A percentile compares a stretch with the other conserved stretches of the same genome.
phyloP scores from a whole-genome alignment of 1,139 yeast genomes.

The Lodderomyces metapsilosis region DNA sequence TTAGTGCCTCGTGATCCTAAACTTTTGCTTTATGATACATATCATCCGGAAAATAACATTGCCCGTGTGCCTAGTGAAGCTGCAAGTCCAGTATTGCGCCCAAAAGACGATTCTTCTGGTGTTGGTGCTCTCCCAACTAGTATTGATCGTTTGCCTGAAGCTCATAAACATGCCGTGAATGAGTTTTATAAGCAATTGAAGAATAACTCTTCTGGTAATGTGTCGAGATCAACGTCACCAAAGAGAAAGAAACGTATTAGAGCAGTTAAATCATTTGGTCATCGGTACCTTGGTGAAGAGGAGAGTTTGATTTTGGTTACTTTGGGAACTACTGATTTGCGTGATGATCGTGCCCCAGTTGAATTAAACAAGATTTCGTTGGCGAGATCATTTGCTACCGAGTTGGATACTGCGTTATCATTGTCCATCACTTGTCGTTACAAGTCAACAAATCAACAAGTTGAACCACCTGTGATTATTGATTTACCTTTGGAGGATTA shows the following conservation, averaged over 20 bases:
- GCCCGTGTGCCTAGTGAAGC: conserved; percentile 24
- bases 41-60: conserved; percentile 38
- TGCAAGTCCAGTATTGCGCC: conserved; percentile 18
- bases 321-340: conserved; percentile 79
- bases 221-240: conserved; percentile 32
- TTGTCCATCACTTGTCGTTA: conserved; percentile 62
- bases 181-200: conserved; percentile 44
- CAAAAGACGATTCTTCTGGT: conserved; percentile 16
- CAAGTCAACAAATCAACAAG: conserved; percentile 38
- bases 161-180: conserved; percentile 32
- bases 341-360: conserved; percentile 61
- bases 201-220: conserved; percentile 21
- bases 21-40: conserved; percentile 39
- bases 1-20: conserved; percentile 46
- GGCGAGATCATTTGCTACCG: conserved; percentile 74
- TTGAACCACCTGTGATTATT: conserved; percentile 65
- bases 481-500: conserved; percentile 86
- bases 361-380: conserved; percentile 72
- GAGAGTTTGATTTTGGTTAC: conserved; percentile 75
- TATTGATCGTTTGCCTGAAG: conserved; percentile 44
- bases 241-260: conserved; percentile 28
- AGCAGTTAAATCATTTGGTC: conserved; percentile 84
- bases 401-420: conserved; percentile 85
- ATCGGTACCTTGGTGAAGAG: conserved; percentile 61
- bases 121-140: conserved; percentile 20